Conservation (phyloP, 2,329 filamentous ascomycete genomes). For the Monilinia fructigena region DNA sequence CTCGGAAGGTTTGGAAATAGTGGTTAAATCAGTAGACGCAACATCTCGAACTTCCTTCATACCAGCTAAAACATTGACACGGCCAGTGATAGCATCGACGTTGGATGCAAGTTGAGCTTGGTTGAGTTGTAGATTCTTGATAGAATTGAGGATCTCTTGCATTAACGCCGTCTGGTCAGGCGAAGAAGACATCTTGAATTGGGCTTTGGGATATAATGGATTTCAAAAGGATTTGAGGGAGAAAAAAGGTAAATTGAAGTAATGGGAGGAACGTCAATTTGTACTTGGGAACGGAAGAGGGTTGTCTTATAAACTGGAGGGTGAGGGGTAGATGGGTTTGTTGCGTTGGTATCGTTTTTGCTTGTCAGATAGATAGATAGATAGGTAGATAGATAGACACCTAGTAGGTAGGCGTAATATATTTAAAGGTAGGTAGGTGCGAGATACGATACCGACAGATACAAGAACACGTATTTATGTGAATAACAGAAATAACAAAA, state of each 20-base stretch:
- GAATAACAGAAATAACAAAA: background rate
- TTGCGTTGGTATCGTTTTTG: constrained; percentile 6
- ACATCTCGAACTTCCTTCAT: constrained; percentile 57
- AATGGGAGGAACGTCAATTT: background rate
- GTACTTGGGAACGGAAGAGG: background rate
- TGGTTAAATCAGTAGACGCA: constrained; percentile 37
- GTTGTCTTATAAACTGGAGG: background rate
- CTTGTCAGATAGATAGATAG: background rate
- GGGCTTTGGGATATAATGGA: background rate
- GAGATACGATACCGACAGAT: background rate
- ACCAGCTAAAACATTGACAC: constrained; percentile 59
- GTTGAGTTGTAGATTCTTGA: constrained; percentile 56
- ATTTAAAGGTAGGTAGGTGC: too few relatives aligned
- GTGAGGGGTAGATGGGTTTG: constrained; percentile 10
- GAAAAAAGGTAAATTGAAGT: too few relatives aligned
- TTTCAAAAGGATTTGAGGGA: background rate
- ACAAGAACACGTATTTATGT: constrained; percentile 19
- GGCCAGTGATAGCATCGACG: constrained; percentile 59
- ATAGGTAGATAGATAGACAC: background rate
- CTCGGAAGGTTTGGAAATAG: constrained; percentile 26
- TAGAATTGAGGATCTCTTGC: constrained; percentile 54
- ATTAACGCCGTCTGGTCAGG: constrained; percentile 42
- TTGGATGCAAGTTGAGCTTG: constrained; percentile 54
- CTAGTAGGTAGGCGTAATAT: too few relatives aligned
- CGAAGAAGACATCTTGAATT: constrained; percentile 25